Conservation (phyloP, 2,329 filamentous ascomycete genomes). For the Arachnopeziza araneosa region DNA sequence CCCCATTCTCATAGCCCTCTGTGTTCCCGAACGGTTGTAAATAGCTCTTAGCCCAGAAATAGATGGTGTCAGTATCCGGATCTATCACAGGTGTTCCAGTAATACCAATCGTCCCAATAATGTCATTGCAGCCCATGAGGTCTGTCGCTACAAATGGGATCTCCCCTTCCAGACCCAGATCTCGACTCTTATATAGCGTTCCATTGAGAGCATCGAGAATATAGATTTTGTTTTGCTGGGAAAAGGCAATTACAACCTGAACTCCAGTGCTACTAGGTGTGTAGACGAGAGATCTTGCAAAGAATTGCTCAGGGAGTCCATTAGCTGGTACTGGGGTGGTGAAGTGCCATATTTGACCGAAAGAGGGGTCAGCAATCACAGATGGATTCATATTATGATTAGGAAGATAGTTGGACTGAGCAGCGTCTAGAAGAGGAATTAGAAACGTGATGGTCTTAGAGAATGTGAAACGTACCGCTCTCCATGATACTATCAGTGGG, state of each 20-base stretch:
- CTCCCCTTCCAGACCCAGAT: not conserved
- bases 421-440: not conserved
- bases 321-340: not conserved
- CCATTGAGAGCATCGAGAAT: not conserved
- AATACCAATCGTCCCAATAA: constrained; percentile 9
- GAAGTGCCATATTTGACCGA: not conserved
- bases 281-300: constrained; percentile 45
- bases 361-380: not conserved
- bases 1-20: constrained; percentile 8
- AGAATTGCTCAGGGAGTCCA: constrained; percentile 31
- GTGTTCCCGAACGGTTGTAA: not conserved
- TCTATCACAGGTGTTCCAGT: constrained; percentile 25
- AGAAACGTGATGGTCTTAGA: not conserved
- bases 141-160: constrained; percentile 1
- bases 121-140: constrained; percentile 9
- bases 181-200: not conserved
- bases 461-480: not conserved
- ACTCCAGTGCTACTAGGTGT: constrained; percentile 43
- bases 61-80: constrained; percentile 21
- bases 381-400: constrained; percentile 14
- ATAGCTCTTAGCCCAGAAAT: constrained; percentile 25
- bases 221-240: constrained; percentile 48
- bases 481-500: not conserved
- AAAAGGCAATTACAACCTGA: constrained; percentile 47
- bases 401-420: constrained; percentile 13